These are phyloP conservation scores for Sanguinoderma infundibulare DNA, from an alignment of 1,284 basidiomycete species.

Conservation along the genomic window DNA sequence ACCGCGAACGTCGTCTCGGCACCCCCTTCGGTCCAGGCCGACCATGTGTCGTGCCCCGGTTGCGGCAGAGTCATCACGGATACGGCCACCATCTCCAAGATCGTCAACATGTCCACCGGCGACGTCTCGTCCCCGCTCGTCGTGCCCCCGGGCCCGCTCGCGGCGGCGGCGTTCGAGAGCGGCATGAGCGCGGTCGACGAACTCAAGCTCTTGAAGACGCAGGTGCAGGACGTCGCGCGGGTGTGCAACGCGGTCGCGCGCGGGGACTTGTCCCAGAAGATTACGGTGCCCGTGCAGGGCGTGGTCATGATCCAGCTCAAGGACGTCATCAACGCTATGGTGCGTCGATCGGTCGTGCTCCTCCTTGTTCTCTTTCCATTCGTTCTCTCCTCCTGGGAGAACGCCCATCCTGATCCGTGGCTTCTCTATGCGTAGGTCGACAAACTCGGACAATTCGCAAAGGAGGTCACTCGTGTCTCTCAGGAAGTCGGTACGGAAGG, in stretches of 20 bases:
- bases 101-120: slow-evolving; percentile 36
- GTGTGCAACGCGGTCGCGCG: slow-evolving; percentile 97
- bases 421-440: slow-evolving; percentile 57
- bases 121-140: slow-evolving; percentile 49
- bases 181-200: slow-evolving; percentile 79
- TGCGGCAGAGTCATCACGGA: slow-evolving; percentile 52
- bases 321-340: slow-evolving; percentile 98
- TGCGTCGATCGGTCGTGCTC: slow-evolving; percentile 45
- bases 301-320: slow-evolving; percentile 98
- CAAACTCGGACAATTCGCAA: slow-evolving; percentile 81
- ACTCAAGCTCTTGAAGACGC: slow-evolving; percentile 81
- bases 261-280: slow-evolving; percentile 95
- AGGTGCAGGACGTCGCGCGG: slow-evolving; percentile 89
- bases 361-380: no score
- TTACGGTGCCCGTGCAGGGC: slow-evolving; percentile 95
- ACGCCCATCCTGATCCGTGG: not conserved
- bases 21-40: slow-evolving; percentile 44
- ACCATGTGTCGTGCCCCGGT: slow-evolving; percentile 50
- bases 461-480: slow-evolving; percentile 85
- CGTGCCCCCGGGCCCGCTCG: slow-evolving; percentile 59
- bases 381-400: slow-evolving; percentile 6
- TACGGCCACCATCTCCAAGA: slow-evolving; percentile 37
- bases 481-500: slow-evolving; percentile 95
- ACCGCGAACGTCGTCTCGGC: slow-evolving; percentile 42
- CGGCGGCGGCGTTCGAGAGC: slow-evolving; percentile 62